Conservation (phyloP, 345 rosid species). For the Gossypium herbaceum region DNA sequence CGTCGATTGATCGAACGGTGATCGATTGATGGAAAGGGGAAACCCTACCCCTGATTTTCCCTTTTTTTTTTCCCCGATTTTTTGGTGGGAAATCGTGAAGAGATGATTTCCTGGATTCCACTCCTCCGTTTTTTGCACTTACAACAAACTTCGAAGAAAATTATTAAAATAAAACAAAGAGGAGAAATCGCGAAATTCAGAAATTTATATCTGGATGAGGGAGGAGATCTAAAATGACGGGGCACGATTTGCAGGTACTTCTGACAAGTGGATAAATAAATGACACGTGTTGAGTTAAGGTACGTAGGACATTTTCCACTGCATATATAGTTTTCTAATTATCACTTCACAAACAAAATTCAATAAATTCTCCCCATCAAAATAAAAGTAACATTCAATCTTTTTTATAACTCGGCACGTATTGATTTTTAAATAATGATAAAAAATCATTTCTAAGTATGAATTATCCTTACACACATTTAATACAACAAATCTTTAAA, state of each 20-base stretch:
- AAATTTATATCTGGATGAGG: neutral
- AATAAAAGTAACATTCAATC: too few relatives aligned
- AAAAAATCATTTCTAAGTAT: too few relatives aligned
- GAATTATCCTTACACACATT: too few relatives aligned
- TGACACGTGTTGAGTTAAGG: constrained; percentile 22
- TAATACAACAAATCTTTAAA: too few relatives aligned
- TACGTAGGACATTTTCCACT: neutral
- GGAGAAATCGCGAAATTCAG: neutral
- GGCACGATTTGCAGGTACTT: neutral
- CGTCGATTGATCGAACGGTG: constrained; percentile 1
- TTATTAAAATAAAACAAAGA: neutral
- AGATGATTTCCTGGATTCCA: constrained; percentile 29
- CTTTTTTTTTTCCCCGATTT: constrained; percentile 1
- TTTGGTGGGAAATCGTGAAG: constrained; percentile 29
- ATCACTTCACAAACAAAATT: too few relatives aligned
- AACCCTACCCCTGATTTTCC: constrained; percentile 15
- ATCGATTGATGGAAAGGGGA: constrained; percentile 1
- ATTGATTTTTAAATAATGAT: too few relatives aligned
- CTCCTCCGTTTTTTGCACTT: constrained; percentile 30
- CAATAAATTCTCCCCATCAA: too few relatives aligned
- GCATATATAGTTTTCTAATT: too few relatives aligned
- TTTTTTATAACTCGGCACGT: too few relatives aligned
- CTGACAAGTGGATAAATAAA: neutral
- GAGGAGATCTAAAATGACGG: constrained; percentile 17
- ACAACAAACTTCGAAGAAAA: constrained; percentile 22